Evolutionary conservation across 2,329 filamentous ascomycete species (phyloP).

Genomic region (Aspergillus intermedius): DNA sequence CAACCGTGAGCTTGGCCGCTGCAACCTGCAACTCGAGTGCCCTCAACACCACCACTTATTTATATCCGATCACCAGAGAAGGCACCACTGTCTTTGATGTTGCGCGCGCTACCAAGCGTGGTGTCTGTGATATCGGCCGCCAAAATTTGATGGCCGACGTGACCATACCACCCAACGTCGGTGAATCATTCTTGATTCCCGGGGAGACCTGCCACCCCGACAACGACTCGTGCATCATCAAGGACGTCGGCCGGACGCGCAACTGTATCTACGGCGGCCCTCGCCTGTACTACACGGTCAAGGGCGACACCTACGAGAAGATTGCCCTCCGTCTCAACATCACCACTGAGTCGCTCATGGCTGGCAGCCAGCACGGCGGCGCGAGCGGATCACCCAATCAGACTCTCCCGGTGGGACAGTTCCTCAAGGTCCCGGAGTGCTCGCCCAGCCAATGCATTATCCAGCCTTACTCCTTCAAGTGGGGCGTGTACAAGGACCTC

Average conservation of each 20-base stretch:
- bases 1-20: neutral
- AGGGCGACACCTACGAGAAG: too few relatives aligned
- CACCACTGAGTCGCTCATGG: conserved; percentile 6
- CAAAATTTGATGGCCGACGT: conserved; percentile 14
- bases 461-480: conserved; percentile 8
- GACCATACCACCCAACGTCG: conserved; percentile 9
- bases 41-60: conserved; percentile 4
- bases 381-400: neutral
- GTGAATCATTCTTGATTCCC: conserved; percentile 10
- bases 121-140: conserved; percentile 10
- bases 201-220: conserved; percentile 10
- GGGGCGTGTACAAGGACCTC: conserved; percentile 14
- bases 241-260: conserved; percentile 1
- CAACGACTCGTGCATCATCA: conserved; percentile 8
- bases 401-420: conserved; percentile 6
- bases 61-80: conserved; percentile 1
- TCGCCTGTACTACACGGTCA: conserved; percentile 9
- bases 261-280: conserved; percentile 13
- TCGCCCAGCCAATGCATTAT: conserved; percentile 8
- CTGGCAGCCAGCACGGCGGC: neutral
- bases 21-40: conserved; percentile 4
- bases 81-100: conserved; percentile 6
- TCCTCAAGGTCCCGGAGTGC: conserved; percentile 9
- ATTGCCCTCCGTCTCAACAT: conserved; percentile 7
- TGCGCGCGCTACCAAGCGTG: conserved; percentile 5